phyloP scores from a whole-genome alignment of 1,139 yeast genomes.

The Meyerozyma elateridarum region DNA sequence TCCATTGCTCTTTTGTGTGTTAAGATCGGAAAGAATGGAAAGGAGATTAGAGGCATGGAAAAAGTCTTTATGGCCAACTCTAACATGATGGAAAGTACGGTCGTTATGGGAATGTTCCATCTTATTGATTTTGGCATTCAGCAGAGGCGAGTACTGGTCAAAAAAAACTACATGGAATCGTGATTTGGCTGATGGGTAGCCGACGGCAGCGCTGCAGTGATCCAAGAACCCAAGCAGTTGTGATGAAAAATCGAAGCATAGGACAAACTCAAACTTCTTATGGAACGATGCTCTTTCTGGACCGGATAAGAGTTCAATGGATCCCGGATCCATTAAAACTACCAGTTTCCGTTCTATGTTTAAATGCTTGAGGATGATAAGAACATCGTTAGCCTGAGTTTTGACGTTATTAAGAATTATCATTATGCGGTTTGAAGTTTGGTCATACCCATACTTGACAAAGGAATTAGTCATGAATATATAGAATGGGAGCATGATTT shows the following conservation, averaged over 20 bases:
- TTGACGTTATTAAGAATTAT: constrained; percentile 25
- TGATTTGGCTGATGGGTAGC: constrained; percentile 24
- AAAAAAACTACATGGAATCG: constrained; percentile 24
- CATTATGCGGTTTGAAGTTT: constrained; percentile 11
- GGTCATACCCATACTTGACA: constrained; percentile 14
- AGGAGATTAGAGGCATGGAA: constrained; percentile 24
- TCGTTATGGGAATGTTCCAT: constrained; percentile 16
- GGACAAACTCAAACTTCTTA: constrained; percentile 3
- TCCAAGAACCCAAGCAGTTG: constrained; percentile 17
- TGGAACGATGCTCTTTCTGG: constrained; percentile 8
- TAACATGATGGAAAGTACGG: constrained; percentile 22
- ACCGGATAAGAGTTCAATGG: constrained; percentile 12
- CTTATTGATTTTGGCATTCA: constrained; percentile 8
- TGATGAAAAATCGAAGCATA: constrained; percentile 2
- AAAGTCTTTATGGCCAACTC: constrained; percentile 27
- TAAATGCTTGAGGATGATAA: constrained; percentile 30
- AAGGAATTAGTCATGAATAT: constrained; percentile 11
- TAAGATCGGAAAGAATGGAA: constrained; percentile 16
- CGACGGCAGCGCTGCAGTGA: constrained; percentile 22
- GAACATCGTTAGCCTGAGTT: constrained; percentile 34
- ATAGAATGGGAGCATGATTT: constrained; percentile 34
- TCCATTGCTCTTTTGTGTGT: background rate
- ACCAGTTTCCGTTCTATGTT: constrained; percentile 24
- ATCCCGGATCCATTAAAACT: constrained; percentile 23
- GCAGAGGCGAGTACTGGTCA: constrained; percentile 16